Conservation (phyloP, 2,329 filamentous ascomycete genomes). For the Ambrosiella beaveri region DNA sequence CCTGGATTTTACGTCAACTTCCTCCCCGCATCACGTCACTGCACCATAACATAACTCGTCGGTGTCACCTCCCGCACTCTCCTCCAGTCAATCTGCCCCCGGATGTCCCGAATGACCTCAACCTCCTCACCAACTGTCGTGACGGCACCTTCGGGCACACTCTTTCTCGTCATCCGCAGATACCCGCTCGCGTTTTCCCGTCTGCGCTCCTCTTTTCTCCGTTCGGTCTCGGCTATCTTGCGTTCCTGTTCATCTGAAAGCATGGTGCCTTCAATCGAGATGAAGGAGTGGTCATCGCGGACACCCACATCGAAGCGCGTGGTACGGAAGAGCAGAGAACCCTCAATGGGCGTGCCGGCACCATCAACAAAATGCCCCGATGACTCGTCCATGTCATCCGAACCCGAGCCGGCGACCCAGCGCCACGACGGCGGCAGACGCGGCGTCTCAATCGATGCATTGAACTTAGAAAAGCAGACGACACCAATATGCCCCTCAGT, state of each 20-base stretch:
- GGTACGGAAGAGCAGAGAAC: slow-evolving; percentile 59
- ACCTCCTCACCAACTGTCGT: slow-evolving; percentile 11
- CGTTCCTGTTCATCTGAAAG: slow-evolving; percentile 50
- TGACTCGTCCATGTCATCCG: slow-evolving; percentile 23
- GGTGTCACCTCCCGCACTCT: slow-evolving; percentile 11
- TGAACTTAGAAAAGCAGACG: slow-evolving; percentile 82
- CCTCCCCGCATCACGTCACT: background rate
- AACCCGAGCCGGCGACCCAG: slow-evolving; percentile 46
- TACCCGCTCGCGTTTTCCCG: slow-evolving; percentile 8
- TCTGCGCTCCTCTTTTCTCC: slow-evolving; percentile 15
- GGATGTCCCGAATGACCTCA: slow-evolving; percentile 11
- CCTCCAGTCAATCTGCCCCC: slow-evolving; percentile 12
- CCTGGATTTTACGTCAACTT: no score
- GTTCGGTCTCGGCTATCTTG: slow-evolving; percentile 29
- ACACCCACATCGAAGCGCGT: slow-evolving; percentile 68
- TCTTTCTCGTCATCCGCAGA: slow-evolving; percentile 2
- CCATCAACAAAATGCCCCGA: slow-evolving; percentile 59
- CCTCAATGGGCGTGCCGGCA: slow-evolving; percentile 49
- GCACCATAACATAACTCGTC: slow-evolving; percentile 11
- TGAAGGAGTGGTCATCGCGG: slow-evolving; percentile 58
- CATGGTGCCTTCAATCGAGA: slow-evolving; percentile 83
- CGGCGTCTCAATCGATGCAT: slow-evolving; percentile 64
- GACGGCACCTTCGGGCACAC: slow-evolving; percentile 8
- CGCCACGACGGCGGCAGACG: slow-evolving; percentile 63
- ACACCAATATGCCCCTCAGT: slow-evolving; percentile 80